Base-by-base conservation (phyloP, 805 yeast genomes). In the Naumovozyma baii region DNA sequence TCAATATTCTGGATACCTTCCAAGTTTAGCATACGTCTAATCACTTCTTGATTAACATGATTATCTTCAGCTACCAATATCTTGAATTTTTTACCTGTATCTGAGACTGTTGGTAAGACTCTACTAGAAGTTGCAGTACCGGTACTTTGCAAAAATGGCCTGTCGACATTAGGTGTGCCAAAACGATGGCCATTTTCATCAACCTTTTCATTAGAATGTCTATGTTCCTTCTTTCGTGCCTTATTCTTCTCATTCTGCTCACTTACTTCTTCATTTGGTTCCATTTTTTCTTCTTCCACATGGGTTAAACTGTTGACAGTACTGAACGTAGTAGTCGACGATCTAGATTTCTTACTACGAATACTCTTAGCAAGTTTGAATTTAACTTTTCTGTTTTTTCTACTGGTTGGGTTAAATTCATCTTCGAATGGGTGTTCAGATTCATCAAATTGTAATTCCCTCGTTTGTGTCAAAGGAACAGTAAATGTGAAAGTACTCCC, bases 41-140 rank as follows among this genome's bases (percentile, higher is more conserved):
- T 83, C 16, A 92, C 96, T 62, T 88, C 95, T 59, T 90, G 97
- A 57, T 92, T 92, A 8, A 92, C 96, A 48, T 72, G 66, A 54
- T 92, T 92, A 54, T 92, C 98, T 55, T 92, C 98, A 0, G 96
- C 97, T 13, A 92, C 90, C 35, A 92, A 67, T 17, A 92, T 78
- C 38, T 70, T 52, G 16, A 47, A 38, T 7, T 31, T 36, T 26
- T 39, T 46, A 7, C 19, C 44, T 5, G 37, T 34, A 64, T 38
- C 70, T 48, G 48, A 18, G 14, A 18, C 14, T 14, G 42, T 37
- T 5, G 57, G 42, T 37, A 49, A 34, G 33, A 42, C 41, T 41
- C 47, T 38, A 38, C 54, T 37, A 2, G 60, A 50, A 31, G 60
- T 59, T 1, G 69, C 70, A 3, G 69, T 66, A 10, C 70, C 71